A percentile compares a stretch with the other conserved stretches of the same genome.
phyloP scores from a whole-genome alignment of 1,139 yeast genomes.

The Hyphopichia wangnamkhiaoensis region DNA sequence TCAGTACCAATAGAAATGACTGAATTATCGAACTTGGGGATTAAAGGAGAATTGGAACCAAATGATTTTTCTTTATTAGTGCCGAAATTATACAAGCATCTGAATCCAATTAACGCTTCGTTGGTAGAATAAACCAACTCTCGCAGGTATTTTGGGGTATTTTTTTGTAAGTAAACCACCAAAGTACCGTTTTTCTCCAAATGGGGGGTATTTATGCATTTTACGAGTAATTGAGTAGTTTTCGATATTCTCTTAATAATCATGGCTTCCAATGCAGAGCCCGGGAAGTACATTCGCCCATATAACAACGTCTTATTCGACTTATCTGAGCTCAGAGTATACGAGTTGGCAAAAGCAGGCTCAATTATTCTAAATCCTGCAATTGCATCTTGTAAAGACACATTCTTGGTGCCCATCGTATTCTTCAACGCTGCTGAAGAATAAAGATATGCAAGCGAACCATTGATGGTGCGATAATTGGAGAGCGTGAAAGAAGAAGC shows the following conservation, averaged over 20 bases:
- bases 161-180: slow-evolving; percentile 73
- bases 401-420: slow-evolving; percentile 52
- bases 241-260: slow-evolving; percentile 63
- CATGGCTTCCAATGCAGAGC: slow-evolving; percentile 88
- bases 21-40: slow-evolving; percentile 46
- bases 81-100: slow-evolving; percentile 75
- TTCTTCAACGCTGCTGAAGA: slow-evolving; percentile 59
- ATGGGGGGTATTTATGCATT: slow-evolving; percentile 73
- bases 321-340: slow-evolving; percentile 6
- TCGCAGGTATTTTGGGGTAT: slow-evolving; percentile 63
- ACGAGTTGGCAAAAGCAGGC: slow-evolving; percentile 26
- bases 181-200: slow-evolving; percentile 56
- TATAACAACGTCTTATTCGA: slow-evolving; percentile 41
- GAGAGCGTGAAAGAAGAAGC: slow-evolving; percentile 77
- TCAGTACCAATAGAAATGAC: slow-evolving; percentile 80
- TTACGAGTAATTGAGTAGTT: slow-evolving; percentile 65
- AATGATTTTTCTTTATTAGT: slow-evolving; percentile 20
- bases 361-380: slow-evolving; percentile 72
- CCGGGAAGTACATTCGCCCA: slow-evolving; percentile 89
- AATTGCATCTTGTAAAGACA: slow-evolving; percentile 71
- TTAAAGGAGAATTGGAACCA: slow-evolving; percentile 17
- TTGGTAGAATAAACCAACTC: slow-evolving; percentile 87
- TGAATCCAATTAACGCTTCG: slow-evolving; percentile 81
- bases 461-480: slow-evolving; percentile 69
- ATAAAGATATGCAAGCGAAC: slow-evolving; percentile 81